These are phyloP conservation scores for Cyathus striatus DNA, from an alignment of 768 basidiomycete species.

Conservation along the genomic window DNA sequence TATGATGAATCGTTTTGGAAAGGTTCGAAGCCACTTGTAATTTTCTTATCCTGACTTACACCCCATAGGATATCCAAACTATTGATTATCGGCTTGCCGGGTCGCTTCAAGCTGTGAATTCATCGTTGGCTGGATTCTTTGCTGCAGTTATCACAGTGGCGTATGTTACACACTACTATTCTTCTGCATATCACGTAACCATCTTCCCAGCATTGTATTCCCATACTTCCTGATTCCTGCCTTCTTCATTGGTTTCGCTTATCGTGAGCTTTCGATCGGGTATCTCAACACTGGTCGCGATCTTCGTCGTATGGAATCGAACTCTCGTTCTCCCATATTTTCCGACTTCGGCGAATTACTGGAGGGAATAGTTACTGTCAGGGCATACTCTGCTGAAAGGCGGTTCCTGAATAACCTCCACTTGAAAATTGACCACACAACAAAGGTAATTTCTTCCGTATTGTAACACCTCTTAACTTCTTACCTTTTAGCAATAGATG, in stretches of 20 bases:
- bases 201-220: constrained; percentile 55
- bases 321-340: constrained; percentile 79
- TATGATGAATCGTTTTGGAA: constrained; percentile 83
- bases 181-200: constrained; percentile 3
- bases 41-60: constrained; percentile 1
- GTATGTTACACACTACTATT: constrained; percentile 31
- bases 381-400: constrained; percentile 82
- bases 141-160: constrained; percentile 69
- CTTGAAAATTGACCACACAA: constrained; percentile 68
- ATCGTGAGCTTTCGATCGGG: constrained; percentile 63
- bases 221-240: constrained; percentile 86
- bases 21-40: constrained; percentile 29
- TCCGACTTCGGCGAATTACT: constrained; percentile 78
- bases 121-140: constrained; percentile 70
- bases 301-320: constrained; percentile 86
- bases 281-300: constrained; percentile 81
- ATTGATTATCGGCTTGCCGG: constrained; percentile 70
- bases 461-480: not conserved
- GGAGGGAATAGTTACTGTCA: constrained; percentile 88
- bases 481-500: constrained; percentile 41
- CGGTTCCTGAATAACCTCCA: constrained; percentile 75
- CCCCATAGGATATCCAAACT: constrained; percentile 71
- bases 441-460: constrained; percentile 42
- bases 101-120: constrained; percentile 71
- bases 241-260: constrained; percentile 63